Evolutionary conservation across 345 rosid genomes (phyloP).

Genomic region (Eucalyptus pumila): DNA sequence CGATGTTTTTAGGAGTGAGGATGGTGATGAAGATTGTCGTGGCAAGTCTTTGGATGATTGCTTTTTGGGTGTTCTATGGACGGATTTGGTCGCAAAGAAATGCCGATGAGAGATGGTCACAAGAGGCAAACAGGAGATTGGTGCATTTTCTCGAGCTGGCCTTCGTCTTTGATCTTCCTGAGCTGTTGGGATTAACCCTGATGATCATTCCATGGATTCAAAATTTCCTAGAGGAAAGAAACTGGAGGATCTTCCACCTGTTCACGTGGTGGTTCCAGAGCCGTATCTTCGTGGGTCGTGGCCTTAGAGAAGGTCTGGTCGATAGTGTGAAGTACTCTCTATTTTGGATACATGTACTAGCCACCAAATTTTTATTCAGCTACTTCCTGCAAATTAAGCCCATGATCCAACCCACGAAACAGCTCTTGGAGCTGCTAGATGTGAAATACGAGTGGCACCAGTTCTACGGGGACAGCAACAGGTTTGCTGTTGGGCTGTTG

Average conservation of each 20-base stretch:
- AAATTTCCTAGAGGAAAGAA: conserved; percentile 55
- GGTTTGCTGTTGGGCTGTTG: conserved; percentile 53
- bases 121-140: conserved; percentile 50
- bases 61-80: conserved; percentile 56
- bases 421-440: conserved; percentile 17
- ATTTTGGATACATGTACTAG: conserved; percentile 72
- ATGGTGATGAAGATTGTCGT: conserved; percentile 59
- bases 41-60: conserved; percentile 55
- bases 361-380: conserved; percentile 68
- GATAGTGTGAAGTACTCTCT: conserved; percentile 56
- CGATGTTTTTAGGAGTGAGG: conserved; percentile 39
- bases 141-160: conserved; percentile 49
- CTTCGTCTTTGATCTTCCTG: conserved; percentile 56
- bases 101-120: conserved; percentile 43
- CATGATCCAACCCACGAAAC: conserved; percentile 52
- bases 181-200: conserved; percentile 48
- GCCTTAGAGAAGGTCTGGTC: conserved; percentile 76
- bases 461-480: conserved; percentile 28
- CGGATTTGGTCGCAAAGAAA: conserved; percentile 81
- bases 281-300: conserved; percentile 74
- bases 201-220: conserved; percentile 77
- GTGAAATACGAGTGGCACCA: conserved; percentile 55
- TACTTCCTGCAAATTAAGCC: conserved; percentile 79
- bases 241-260: conserved; percentile 45
- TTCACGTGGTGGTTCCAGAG: conserved; percentile 90